These are phyloP conservation scores for Nigrospora oryzae DNA, from an alignment of 2,329 filamentous ascomycete species.

Conservation along the genomic window DNA sequence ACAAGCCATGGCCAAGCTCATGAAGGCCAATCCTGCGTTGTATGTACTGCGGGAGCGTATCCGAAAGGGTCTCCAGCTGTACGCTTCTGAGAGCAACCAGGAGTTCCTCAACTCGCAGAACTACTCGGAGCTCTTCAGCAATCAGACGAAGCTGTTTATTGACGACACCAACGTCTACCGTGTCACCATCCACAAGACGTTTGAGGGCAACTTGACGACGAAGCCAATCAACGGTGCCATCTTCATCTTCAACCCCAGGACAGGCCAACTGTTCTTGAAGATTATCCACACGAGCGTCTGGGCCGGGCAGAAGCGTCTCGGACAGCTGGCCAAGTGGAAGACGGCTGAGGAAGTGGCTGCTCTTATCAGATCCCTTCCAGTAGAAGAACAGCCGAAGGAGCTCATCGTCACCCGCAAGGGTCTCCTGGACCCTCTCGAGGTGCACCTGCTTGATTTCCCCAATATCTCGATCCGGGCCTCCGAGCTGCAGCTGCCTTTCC, in stretches of 20 bases:
- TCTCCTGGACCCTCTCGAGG: conserved; percentile 91
- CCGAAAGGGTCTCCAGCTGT: conserved; percentile 93
- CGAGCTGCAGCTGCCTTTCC: conserved; percentile 94
- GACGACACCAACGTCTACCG: conserved; percentile 99
- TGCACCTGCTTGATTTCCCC: conserved; percentile 94
- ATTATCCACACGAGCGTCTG: conserved; percentile 99
- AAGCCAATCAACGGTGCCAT: conserved; percentile 99
- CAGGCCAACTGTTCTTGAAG: conserved; percentile 94
- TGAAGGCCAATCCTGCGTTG: conserved; percentile 96
- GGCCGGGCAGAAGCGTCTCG: conserved; percentile 98
- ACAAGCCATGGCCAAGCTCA: conserved; percentile 98
- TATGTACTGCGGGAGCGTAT: conserved; percentile 98
- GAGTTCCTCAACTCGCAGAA: conserved; percentile 99
- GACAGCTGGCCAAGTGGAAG: conserved; percentile 98
- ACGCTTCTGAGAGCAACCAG: conserved; percentile 97
- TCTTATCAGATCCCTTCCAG: conserved; percentile 86
- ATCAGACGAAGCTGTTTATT: conserved; percentile 97
- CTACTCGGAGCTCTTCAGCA: conserved; percentile 98
- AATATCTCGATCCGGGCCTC: conserved; percentile 98
- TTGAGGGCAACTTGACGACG: conserved; percentile 96
- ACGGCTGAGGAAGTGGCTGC: conserved; percentile 99
- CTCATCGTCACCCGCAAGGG: conserved; percentile 97
- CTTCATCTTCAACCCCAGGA: conserved; percentile 99
- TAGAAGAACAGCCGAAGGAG: conserved; percentile 98
- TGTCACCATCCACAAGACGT: conserved; percentile 99